Conservation (phyloP, 345 rosid species). For the Sonneratia caseolaris region DNA sequence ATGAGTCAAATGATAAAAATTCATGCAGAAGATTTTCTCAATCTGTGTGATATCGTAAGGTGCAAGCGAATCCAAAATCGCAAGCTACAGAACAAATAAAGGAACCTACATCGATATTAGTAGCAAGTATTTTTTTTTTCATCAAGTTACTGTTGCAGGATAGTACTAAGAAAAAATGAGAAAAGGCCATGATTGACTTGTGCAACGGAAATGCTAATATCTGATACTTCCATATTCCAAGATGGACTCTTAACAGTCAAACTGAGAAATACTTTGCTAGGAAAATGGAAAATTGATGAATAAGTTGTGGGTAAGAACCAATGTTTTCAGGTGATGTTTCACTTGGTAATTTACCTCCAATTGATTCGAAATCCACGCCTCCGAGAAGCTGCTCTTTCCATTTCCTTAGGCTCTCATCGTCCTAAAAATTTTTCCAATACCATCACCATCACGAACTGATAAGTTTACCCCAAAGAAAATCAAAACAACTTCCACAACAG, state of each 20-base stretch:
- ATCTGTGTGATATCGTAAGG: neutral
- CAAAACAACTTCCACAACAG: neutral
- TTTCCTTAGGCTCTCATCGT: slow-evolving; percentile 24
- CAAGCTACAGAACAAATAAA: neutral
- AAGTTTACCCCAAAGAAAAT: neutral
- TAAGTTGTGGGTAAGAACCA: neutral
- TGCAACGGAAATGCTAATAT: neutral
- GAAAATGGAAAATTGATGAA: neutral
- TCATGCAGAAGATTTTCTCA: neutral
- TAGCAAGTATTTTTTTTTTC: neutral
- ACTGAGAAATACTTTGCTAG: neutral
- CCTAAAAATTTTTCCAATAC: slow-evolving; percentile 25
- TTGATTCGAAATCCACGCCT: neutral
- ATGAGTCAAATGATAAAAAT: too few relatives aligned
- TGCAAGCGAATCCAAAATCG: neutral
- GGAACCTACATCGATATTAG: neutral
- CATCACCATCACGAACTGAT: slow-evolving; percentile 1
- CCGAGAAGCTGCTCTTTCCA: slow-evolving; percentile 6
- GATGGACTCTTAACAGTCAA: neutral
- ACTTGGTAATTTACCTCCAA: slow-evolving; percentile 4
- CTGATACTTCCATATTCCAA: neutral
- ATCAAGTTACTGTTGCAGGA: neutral
- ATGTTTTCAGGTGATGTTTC: neutral
- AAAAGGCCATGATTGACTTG: neutral
- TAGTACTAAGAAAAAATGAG: neutral